These are phyloP conservation scores for Aspergillus avenaceus DNA, from an alignment of 495 filamentous ascomycete species.

Conservation along the genomic window DNA sequence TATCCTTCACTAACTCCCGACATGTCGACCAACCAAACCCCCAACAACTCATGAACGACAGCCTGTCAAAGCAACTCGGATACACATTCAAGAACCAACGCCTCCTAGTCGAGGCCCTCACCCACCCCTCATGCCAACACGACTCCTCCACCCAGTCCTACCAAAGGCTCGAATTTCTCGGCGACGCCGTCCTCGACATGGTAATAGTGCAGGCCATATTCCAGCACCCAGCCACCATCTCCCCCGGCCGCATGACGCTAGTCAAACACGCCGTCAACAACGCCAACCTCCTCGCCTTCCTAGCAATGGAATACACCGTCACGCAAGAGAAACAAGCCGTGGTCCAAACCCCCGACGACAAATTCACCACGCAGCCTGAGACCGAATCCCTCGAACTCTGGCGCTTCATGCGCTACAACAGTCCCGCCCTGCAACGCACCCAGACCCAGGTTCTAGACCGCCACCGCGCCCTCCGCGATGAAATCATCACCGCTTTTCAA, in stretches of 20 bases:
- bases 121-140: constrained; percentile 67
- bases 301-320: constrained; percentile 52
- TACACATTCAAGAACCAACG: constrained; percentile 68
- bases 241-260: constrained; percentile 66
- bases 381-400: constrained; percentile 40
- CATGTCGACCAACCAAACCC: neutral
- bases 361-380: constrained; percentile 5
- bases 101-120: constrained; percentile 80
- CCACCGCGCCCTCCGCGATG: constrained; percentile 43
- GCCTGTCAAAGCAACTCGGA: constrained; percentile 19
- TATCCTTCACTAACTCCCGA: constrained; percentile 4
- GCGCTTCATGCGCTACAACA: constrained; percentile 65
- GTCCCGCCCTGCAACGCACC: constrained; percentile 42
- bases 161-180: constrained; percentile 87
- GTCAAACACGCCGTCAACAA: constrained; percentile 77
- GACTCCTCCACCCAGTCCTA: constrained; percentile 58
- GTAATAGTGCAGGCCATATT: constrained; percentile 59
- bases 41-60: constrained; percentile 7
- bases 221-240: constrained; percentile 39
- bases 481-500: constrained; percentile 48
- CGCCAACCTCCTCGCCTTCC: constrained; percentile 81
- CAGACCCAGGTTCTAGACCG: constrained; percentile 35
- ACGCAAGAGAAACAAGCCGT: constrained; percentile 12
- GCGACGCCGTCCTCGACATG: constrained; percentile 82
- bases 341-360: neutral